phyloP scores from a whole-genome alignment of 768 basidiomycete genomes.

The Tricholoma sp. region DNA sequence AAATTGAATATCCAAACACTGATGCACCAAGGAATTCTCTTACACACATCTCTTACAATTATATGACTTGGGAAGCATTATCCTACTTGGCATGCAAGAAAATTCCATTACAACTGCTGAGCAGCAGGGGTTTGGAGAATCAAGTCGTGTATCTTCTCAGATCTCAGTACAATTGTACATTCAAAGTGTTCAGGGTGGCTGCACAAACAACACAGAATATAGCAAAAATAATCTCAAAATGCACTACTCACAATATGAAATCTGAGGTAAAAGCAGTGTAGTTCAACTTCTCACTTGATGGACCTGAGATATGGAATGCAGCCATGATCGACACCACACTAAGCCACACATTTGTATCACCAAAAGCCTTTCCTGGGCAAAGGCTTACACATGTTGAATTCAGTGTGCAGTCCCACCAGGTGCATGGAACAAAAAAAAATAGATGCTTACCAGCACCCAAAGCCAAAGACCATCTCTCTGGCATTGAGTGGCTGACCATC shows the following conservation, averaged over 20 bases:
- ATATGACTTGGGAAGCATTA: no score
- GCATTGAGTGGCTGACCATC: not conserved
- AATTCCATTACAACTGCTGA: not conserved
- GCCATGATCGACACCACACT: not conserved
- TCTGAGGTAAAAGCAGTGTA: not conserved
- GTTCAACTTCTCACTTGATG: not conserved
- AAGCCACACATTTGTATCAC: not conserved
- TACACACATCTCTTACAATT: no score
- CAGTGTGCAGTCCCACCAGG: not conserved
- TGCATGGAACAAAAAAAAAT: not conserved
- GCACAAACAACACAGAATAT: not conserved
- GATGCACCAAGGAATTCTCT: no score
- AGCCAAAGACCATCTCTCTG: no score
- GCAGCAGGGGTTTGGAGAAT: not conserved
- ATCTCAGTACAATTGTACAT: not conserved
- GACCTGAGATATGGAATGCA: not conserved
- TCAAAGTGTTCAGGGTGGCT: not conserved
- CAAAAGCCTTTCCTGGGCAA: not conserved
- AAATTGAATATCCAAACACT: no score
- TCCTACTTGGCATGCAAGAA: no score
- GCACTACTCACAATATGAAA: not conserved
- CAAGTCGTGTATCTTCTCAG: not conserved
- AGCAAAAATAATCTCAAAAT: not conserved
- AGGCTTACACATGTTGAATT: not conserved
- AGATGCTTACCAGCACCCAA: not conserved